Percentiles rank a stretch among this genome's conserved stretches.
phyloP scores from a whole-genome alignment of 148 eudicot species.

The Chenopodium quinoa region DNA sequence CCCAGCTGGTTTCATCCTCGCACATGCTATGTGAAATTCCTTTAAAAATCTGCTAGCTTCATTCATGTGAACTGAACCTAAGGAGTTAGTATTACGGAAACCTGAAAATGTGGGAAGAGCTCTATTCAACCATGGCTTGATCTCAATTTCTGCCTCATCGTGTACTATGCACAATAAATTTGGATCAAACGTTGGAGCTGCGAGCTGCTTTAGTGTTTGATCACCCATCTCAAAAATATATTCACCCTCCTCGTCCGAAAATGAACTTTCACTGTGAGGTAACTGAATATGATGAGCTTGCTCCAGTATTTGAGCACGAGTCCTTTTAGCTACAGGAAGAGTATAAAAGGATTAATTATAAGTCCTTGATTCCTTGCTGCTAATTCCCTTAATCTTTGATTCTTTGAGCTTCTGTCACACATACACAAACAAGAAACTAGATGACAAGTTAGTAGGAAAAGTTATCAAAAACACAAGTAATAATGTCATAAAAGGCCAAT shows the following conservation, averaged over 20 bases:
- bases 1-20: background rate
- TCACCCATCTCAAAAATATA: background rate
- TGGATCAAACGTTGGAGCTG: background rate
- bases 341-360: background rate
- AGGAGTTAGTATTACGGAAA: no score
- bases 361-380: slow-evolving; percentile 1
- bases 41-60: no score
- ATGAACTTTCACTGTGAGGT: background rate
- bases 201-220: background rate
- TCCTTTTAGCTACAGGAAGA: background rate
- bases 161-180: background rate
- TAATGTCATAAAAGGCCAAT: background rate
- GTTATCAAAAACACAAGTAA: background rate
- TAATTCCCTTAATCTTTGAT: background rate
- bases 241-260: background rate
- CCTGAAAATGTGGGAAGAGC: no score
- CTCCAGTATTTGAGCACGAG: background rate
- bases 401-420: no score
- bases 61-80: no score
- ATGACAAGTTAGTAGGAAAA: background rate
- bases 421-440: background rate
- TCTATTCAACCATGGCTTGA: no score
- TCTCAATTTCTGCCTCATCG: no score
- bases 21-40: no score
- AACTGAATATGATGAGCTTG: background rate